Base-by-base conservation (phyloP, 192 early-diverging fungal species). In the Umbelopsis isabellina region DNA sequence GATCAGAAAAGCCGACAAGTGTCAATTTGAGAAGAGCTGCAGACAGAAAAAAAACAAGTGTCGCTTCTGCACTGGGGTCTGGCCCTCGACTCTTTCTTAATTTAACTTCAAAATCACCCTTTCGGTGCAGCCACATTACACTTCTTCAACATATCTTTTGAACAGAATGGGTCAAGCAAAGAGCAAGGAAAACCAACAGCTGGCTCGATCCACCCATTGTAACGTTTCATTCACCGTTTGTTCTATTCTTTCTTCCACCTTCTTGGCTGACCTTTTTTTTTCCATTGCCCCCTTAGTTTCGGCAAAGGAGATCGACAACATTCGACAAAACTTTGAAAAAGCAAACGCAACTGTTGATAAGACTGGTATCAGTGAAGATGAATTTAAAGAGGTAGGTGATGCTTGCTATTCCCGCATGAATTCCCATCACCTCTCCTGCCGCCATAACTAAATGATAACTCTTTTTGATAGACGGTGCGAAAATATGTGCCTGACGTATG, bases 371-470 rank as follows among this genome's bases (percentile, higher is more conserved):
- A 84, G 86, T 27, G 90, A 92, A 75, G 77, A 90, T 65, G 82
- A 91, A 35, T 92, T 92, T 79, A 89, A 88, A 80, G 75, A 83
- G 70, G 90, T 89, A 79, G 75, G 55, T 73, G 5, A 35, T 61
- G 16, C 30, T 41, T 41, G 10, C 37, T 41, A 41, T 2, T 5
- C 37, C 37, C 37, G 37, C 37, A 6, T 41, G 2, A 41, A 41
- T 5, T 9, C 37, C 37, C 37, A 41, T 41, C 37, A 6, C 37
- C 6, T 10, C 37, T 41, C 6, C 10, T 1, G 10, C 5, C 37
- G 37, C 37, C 6, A 41, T 41, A 41, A 41, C 37, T 4, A 10
- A 30, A 41, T 41, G 37, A 41, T 6, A 41, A 41, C 10, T 41
- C 37, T 1, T 10, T 10, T 9, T 41, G 37, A 46, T 69, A 88